These are phyloP conservation scores for Starmerella vaccinii DNA, from an alignment of 805 yeast species.

Conservation along the genomic window DNA sequence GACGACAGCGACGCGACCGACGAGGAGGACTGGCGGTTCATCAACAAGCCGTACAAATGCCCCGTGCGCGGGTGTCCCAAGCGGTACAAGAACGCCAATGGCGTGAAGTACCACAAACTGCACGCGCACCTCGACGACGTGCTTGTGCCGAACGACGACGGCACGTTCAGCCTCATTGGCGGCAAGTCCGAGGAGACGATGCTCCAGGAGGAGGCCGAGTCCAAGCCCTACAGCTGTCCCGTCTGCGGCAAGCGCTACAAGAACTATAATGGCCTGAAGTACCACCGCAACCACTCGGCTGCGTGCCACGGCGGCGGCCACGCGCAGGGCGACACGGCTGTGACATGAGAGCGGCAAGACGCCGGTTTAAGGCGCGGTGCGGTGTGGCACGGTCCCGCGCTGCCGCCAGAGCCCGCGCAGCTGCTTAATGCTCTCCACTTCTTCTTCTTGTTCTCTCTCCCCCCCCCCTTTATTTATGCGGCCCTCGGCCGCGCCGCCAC, in stretches of 20 bases:
- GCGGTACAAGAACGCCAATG: constrained; percentile 92
- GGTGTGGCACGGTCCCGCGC: neutral
- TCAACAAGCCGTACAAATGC: constrained; percentile 83
- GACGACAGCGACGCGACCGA: constrained; percentile 19
- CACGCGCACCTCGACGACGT: constrained; percentile 97
- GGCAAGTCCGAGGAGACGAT: constrained; percentile 76
- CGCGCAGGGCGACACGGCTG: constrained; percentile 1
- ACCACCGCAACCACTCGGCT: constrained; percentile 83
- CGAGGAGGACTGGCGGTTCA: constrained; percentile 23
- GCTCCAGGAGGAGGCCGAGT: constrained; percentile 14
- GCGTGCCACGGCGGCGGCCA: constrained; percentile 9
- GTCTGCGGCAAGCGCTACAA: constrained; percentile 96
- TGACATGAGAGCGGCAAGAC: neutral
- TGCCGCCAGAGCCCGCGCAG: too few relatives aligned
- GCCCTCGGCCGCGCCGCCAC: neutral
- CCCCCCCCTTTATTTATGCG: neutral
- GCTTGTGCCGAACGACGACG: constrained; percentile 79
- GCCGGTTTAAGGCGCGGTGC: neutral
- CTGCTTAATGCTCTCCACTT: too few relatives aligned
- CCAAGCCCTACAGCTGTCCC: constrained; percentile 92
- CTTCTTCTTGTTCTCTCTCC: too few relatives aligned
- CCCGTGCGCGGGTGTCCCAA: constrained; percentile 97
- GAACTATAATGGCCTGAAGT: constrained; percentile 88
- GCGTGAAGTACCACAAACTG: constrained; percentile 82
- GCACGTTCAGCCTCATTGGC: constrained; percentile 76